phyloP scores from a whole-genome alignment of 2,329 filamentous ascomycete genomes.

The Aureobasidium sp. region DNA sequence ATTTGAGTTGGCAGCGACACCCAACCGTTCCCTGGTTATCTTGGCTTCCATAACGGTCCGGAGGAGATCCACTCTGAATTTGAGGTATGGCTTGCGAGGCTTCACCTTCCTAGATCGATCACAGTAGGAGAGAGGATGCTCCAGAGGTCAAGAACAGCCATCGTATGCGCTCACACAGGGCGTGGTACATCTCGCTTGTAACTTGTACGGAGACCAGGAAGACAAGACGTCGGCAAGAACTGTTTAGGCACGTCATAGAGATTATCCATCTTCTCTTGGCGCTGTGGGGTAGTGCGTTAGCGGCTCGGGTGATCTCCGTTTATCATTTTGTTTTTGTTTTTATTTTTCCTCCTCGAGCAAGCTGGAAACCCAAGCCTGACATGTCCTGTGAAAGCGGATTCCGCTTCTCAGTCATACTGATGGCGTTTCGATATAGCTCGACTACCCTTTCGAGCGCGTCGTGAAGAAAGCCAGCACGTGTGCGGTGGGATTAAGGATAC shows the following conservation, averaged over 20 bases:
- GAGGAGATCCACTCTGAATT: not conserved
- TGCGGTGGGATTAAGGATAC: not conserved
- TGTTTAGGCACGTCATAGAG: not conserved
- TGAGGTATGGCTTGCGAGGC: not conserved
- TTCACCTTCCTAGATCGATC: not conserved
- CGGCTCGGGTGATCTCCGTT: not conserved
- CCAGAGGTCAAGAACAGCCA: no score
- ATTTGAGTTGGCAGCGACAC: conserved; percentile 8
- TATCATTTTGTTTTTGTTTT: not conserved
- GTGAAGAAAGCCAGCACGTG: not conserved
- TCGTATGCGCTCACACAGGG: not conserved
- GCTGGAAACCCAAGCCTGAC: not conserved
- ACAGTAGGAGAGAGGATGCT: no score
- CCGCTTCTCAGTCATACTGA: not conserved
- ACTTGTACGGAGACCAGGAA: not conserved
- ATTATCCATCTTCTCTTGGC: not conserved
- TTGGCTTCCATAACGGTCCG: not conserved
- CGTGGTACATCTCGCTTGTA: not conserved
- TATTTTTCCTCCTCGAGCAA: not conserved
- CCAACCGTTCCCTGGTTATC: not conserved
- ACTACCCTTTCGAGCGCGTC: not conserved
- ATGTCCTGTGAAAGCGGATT: no score
- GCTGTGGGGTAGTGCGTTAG: not conserved
- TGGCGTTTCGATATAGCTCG: not conserved
- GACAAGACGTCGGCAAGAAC: not conserved